Evolutionary conservation across 768 basidiomycete species (phyloP).

Genomic region (Psilocybe cyanescens): DNA sequence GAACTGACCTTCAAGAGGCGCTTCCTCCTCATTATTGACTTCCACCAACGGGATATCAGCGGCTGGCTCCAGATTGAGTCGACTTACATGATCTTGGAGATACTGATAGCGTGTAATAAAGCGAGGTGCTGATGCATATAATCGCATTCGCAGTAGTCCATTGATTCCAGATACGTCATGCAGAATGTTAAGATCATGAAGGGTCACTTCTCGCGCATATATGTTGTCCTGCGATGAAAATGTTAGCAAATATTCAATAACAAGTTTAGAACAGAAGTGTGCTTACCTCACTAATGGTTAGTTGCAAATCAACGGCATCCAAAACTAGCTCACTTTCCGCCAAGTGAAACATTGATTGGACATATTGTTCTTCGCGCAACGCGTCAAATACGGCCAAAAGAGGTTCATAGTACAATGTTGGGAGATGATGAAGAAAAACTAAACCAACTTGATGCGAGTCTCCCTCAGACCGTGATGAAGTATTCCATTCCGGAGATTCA

Average conservation of each 20-base stretch:
- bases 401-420: conserved; percentile 80
- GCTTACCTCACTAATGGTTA: conserved; percentile 68
- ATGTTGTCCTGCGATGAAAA: conserved; percentile 59
- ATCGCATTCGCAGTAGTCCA: conserved; percentile 65
- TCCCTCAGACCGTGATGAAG: conserved; percentile 24
- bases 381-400: conserved; percentile 72
- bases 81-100: conserved; percentile 59
- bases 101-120: conserved; percentile 70
- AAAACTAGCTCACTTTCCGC: conserved; percentile 66
- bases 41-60: conserved; percentile 6
- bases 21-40: neutral
- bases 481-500: conserved; percentile 38
- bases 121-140: conserved; percentile 53
- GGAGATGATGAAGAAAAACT: conserved; percentile 64
- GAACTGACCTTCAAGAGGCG: conserved; percentile 12
- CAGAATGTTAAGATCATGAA: conserved; percentile 73
- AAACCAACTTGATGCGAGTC: conserved; percentile 18
- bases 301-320: conserved; percentile 71
- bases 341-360: conserved; percentile 49
- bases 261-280: neutral
- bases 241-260: conserved; percentile 1
- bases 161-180: conserved; percentile 66
- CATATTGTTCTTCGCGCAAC: conserved; percentile 62
- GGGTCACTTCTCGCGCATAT: conserved; percentile 66
- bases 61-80: conserved; percentile 19